Evolutionary conservation across 495 filamentous ascomycete species (phyloP), one percentile per base, ranked within the genome.

Genomic region (Talaromyces stipitatus): DNA sequence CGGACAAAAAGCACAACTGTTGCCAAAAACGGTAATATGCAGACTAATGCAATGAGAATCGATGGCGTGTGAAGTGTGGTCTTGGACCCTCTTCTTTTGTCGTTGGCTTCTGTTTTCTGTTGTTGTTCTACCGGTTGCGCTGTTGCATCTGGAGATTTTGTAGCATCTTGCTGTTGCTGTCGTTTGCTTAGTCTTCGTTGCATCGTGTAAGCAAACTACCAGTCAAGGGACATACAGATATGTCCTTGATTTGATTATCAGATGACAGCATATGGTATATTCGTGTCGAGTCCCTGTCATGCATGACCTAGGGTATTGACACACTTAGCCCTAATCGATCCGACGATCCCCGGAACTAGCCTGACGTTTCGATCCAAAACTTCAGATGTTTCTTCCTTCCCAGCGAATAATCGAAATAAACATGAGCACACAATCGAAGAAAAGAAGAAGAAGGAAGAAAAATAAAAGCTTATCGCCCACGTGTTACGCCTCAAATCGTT

Each of bases 1-100:
- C 61, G 50, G 58, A 64, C 56, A 59, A 58, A 58, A 22, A 50
- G 26, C 6, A 50, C 47, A n/a, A 50, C 4, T 29, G 24, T 14
- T 50, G 24, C 47, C 47, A 50, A 29, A 50, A 50, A 50, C 11
- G 47, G 47, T 10, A 50, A 50, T 29, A 50, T 18, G 26, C 47
- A 50, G 0, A 50, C n/a, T 23, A 29, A n/a, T 0, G 43, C 2
- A 10, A 50, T 1, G 23, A 50, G 16, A 4, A 50, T 50, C 10
- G 26, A 26, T 28, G 12, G 4, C 12, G 14, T 50, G 28, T 26
- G 22, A n/a, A 12, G 16, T 24, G 22, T 22, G 22, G 1, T 2
- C 22, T 8, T 16, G 22, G 3, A 55, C 52, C 55, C 52, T 57
- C 51, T 54, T 47, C 28, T 30, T 29, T 24, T 24, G 43, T 36